Conservation (phyloP, 768 basidiomycete genomes). For the Kondoa subrosea region DNA sequence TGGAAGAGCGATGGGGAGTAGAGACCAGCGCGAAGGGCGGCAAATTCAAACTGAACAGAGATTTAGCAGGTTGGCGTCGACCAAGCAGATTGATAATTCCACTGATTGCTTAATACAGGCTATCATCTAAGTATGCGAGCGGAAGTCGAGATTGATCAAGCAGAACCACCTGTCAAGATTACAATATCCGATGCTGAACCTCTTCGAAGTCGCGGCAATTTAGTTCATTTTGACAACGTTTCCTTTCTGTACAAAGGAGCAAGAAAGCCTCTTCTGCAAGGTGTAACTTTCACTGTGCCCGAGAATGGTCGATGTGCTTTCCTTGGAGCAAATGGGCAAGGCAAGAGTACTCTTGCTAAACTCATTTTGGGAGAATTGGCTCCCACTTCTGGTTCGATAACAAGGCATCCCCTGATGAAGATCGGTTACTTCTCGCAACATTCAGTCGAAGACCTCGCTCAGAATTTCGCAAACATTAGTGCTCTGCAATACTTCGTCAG, state of each 20-base stretch:
- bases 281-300: conserved; percentile 35
- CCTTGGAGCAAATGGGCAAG: conserved; percentile 42
- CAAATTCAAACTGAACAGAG: conserved; percentile 46
- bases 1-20: conserved; percentile 35
- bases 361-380: conserved; percentile 32
- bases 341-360: conserved; percentile 44
- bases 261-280: conserved; percentile 28
- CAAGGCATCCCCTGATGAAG: conserved; percentile 41
- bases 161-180: conserved; percentile 34
- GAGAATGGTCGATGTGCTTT: conserved; percentile 36
- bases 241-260: conserved; percentile 32
- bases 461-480: conserved; percentile 22
- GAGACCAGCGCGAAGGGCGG: conserved; percentile 38
- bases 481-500: conserved; percentile 18
- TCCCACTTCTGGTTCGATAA: conserved; percentile 39
- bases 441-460: conserved; percentile 42
- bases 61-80: conserved; percentile 28
- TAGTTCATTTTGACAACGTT: conserved; percentile 36
- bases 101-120: conserved; percentile 28
- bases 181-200: conserved; percentile 31
- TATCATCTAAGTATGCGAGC: conserved; percentile 35
- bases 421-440: conserved; percentile 52
- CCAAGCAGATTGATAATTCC: neutral
- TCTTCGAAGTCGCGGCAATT: conserved; percentile 30
- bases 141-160: conserved; percentile 36